These are phyloP conservation scores for Osmanthus fragrans DNA, from an alignment of 257 asterid species.

Conservation along the genomic window DNA sequence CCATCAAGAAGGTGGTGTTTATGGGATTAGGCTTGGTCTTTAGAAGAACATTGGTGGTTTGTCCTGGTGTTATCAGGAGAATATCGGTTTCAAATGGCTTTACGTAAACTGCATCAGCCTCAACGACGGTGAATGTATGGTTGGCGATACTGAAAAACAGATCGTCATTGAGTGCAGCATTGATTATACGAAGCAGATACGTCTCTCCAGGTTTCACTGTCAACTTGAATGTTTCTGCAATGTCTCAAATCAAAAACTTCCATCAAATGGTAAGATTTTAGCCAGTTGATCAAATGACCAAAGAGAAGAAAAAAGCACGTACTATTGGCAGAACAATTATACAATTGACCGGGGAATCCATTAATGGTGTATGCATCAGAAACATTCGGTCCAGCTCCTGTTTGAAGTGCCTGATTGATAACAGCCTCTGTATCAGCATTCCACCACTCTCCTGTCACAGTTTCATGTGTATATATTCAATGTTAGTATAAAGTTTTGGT, in stretches of 20 bases:
- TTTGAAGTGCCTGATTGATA: conserved; percentile 52
- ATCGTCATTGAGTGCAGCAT: conserved; percentile 79
- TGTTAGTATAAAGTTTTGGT: background rate
- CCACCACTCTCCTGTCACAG: conserved; percentile 64
- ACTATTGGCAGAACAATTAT: conserved; percentile 64
- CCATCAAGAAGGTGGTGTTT: conserved; percentile 50
- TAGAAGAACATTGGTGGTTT: conserved; percentile 62
- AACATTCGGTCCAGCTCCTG: conserved; percentile 67
- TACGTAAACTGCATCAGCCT: conserved; percentile 60
- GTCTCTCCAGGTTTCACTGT: conserved; percentile 66
- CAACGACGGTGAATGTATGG: conserved; percentile 57
- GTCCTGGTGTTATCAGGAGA: conserved; percentile 54
- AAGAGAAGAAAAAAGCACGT: background rate
- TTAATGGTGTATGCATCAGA: conserved; percentile 73
- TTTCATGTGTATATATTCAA: background rate
- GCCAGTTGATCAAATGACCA: background rate
- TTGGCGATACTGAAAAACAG: conserved; percentile 60
- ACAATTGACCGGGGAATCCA: conserved; percentile 64
- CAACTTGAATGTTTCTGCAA: conserved; percentile 57
- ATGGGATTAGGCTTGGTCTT: conserved; percentile 36
- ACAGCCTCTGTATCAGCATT: conserved; percentile 62
- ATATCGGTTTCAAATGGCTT: conserved; percentile 58
- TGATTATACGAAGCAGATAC: conserved; percentile 65
- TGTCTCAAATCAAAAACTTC: background rate
- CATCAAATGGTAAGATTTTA: no score